phyloP scores from a whole-genome alignment of 495 filamentous ascomycete genomes.

The Penicillium silybi region DNA sequence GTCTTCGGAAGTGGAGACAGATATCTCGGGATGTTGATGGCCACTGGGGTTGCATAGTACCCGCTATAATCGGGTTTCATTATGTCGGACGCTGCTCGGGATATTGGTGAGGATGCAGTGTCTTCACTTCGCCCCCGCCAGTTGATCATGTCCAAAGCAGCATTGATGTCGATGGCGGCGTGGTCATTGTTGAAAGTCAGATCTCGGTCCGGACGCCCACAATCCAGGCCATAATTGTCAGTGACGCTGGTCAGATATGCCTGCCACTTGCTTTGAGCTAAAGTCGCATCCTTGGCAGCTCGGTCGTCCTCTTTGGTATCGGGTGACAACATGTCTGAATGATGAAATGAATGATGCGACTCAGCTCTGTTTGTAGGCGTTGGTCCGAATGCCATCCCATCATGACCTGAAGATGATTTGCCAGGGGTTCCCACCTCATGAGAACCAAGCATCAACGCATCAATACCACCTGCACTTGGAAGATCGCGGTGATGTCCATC shows the following conservation, averaged over 20 bases:
- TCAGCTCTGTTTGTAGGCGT: neutral
- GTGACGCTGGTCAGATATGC: slow-evolving; percentile 40
- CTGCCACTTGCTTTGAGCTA: slow-evolving; percentile 36
- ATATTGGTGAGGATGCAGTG: slow-evolving; percentile 1
- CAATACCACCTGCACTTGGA: neutral
- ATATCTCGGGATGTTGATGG: slow-evolving; percentile 62
- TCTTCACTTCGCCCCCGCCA: slow-evolving; percentile 13
- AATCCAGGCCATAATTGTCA: slow-evolving; percentile 62
- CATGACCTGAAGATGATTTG: neutral
- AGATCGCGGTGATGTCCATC: neutral
- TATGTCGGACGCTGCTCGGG: slow-evolving; percentile 3
- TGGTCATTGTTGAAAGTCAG: slow-evolving; percentile 66
- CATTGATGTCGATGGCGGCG: slow-evolving; percentile 45
- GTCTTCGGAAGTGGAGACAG: slow-evolving; percentile 64
- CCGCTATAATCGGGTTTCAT: slow-evolving; percentile 25
- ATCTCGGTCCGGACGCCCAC: slow-evolving; percentile 65
- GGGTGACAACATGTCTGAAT: neutral
- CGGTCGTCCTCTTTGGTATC: slow-evolving; percentile 7
- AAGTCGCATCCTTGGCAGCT: slow-evolving; percentile 10
- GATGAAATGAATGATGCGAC: slow-evolving; percentile 2
- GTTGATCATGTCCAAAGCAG: slow-evolving; percentile 31
- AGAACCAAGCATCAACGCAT: slow-evolving; percentile 5
- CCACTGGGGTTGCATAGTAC: slow-evolving; percentile 67
- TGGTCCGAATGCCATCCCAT: neutral
- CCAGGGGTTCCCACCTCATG: neutral